Conservation (phyloP, 176 grass and related monocot species). For the Guadua angustifolia region DNA sequence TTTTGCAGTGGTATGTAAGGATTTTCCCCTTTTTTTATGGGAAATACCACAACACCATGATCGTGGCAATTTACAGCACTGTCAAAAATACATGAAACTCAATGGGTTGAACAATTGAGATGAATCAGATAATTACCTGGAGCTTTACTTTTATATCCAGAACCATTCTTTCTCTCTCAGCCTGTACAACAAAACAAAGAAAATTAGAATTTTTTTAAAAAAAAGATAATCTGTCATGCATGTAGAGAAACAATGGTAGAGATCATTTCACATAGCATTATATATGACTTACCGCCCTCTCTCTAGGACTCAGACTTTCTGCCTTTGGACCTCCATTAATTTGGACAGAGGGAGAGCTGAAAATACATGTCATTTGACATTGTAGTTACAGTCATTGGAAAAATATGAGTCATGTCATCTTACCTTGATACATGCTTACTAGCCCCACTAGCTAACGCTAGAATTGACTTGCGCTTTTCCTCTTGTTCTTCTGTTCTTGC, state of each 20-base stretch:
- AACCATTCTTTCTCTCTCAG: slow-evolving; percentile 96
- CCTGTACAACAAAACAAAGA: slow-evolving; percentile 58
- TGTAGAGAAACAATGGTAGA: slow-evolving; percentile 17
- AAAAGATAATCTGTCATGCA: slow-evolving; percentile 22
- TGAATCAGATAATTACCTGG: slow-evolving; percentile 64
- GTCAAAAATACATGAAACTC: slow-evolving; percentile 24
- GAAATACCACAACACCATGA: slow-evolving; percentile 1
- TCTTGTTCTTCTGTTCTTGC: slow-evolving; percentile 95
- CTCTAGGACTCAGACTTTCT: slow-evolving; percentile 94
- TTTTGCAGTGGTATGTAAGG: no score
- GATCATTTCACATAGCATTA: slow-evolving; percentile 33
- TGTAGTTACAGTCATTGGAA: slow-evolving; percentile 2
- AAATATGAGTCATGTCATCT: slow-evolving; percentile 16
- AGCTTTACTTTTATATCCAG: slow-evolving; percentile 99
- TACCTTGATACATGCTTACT: slow-evolving; percentile 73
- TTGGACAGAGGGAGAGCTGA: slow-evolving; percentile 63
- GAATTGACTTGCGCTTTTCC: slow-evolving; percentile 82
- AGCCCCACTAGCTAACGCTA: slow-evolving; percentile 75
- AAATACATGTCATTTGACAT: slow-evolving; percentile 42
- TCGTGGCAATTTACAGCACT: not conserved
- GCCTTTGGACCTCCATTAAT: slow-evolving; percentile 67
- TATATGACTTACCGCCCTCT: slow-evolving; percentile 80
- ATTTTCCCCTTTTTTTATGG: not conserved
- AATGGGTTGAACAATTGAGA: slow-evolving; percentile 18
- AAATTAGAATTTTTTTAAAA: slow-evolving; percentile 13